Evolutionary conservation across 768 basidiomycete species (phyloP).

Genomic region (Lentinula boryana): DNA sequence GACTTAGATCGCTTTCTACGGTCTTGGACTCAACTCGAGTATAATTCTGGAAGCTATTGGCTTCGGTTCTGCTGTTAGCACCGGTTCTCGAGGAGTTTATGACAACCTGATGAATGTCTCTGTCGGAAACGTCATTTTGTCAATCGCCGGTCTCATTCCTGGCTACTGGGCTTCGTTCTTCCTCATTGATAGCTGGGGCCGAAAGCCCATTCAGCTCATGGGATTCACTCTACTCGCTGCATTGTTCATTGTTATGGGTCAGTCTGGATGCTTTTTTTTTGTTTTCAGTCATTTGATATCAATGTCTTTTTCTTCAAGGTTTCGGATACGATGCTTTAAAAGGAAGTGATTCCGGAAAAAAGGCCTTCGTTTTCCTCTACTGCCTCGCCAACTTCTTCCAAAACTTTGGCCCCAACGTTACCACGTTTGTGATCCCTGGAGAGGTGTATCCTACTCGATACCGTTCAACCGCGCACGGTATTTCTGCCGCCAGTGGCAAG

Average conservation of each 20-base stretch:
- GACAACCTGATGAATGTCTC: slow-evolving; percentile 56
- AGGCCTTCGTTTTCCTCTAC: slow-evolving; percentile 78
- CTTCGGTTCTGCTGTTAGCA: slow-evolving; percentile 45
- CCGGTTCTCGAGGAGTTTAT: slow-evolving; percentile 39
- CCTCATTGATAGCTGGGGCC: slow-evolving; percentile 73
- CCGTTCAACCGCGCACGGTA: slow-evolving; percentile 80
- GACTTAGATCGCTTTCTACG: slow-evolving; percentile 77
- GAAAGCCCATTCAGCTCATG: slow-evolving; percentile 78
- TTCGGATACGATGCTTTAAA: slow-evolving; percentile 60
- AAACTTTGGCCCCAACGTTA: slow-evolving; percentile 81
- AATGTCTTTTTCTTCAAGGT: background rate
- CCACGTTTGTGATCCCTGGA: slow-evolving; percentile 72
- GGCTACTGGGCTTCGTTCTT: slow-evolving; percentile 68
- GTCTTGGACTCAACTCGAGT: slow-evolving; percentile 78
- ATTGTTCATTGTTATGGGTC: slow-evolving; percentile 67
- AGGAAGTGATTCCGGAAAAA: slow-evolving; percentile 30
- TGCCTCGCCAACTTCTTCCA: slow-evolving; percentile 88
- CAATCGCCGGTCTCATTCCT: slow-evolving; percentile 75
- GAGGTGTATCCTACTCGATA: slow-evolving; percentile 88
- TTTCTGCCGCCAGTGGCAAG: slow-evolving; percentile 80
- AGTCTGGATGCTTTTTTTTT: slow-evolving; percentile 12
- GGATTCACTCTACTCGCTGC: slow-evolving; percentile 65
- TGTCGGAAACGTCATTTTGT: slow-evolving; percentile 72
- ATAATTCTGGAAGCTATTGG: slow-evolving; percentile 73
- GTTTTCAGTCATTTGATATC: background rate